phyloP scores from a whole-genome alignment of 495 filamentous ascomycete genomes.

The Xylaria curta region DNA sequence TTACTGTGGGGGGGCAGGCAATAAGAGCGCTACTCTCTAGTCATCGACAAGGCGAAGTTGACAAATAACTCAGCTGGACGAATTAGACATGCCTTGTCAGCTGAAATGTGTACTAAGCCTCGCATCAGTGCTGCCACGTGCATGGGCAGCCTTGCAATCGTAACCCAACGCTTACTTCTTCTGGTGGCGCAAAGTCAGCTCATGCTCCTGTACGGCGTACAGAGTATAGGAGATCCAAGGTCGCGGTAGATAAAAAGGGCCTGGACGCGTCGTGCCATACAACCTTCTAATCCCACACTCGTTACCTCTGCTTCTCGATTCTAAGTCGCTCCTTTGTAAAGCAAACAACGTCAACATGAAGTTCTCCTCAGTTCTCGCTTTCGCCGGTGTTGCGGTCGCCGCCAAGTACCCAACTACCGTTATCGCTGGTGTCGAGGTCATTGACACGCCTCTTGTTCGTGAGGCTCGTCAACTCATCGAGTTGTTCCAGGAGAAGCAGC shows the following conservation, averaged over 20 bases:
- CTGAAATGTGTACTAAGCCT: constrained; percentile 24
- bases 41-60: constrained; percentile 14
- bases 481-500: constrained; percentile 31
- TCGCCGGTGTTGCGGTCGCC: constrained; percentile 11
- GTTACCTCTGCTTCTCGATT: background rate
- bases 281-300: background rate
- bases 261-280: constrained; percentile 2
- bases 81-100: constrained; percentile 1
- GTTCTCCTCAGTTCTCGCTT: constrained; percentile 14
- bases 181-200: background rate
- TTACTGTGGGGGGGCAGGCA: background rate
- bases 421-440: constrained; percentile 40
- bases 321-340: background rate
- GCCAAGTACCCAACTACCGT: constrained; percentile 22
- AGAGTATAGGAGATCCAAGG: background rate
- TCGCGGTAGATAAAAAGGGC: constrained; percentile 5
- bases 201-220: background rate
- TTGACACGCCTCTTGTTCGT: constrained; percentile 45
- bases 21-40: background rate
- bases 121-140: constrained; percentile 8
- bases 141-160: constrained; percentile 18
- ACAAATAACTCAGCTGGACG: constrained; percentile 17
- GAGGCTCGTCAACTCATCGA: constrained; percentile 46
- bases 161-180: background rate
- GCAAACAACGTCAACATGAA: constrained; percentile 21